phyloP scores from a whole-genome alignment of 176 grass and related monocot genomes.

The Carex cristatella region DNA sequence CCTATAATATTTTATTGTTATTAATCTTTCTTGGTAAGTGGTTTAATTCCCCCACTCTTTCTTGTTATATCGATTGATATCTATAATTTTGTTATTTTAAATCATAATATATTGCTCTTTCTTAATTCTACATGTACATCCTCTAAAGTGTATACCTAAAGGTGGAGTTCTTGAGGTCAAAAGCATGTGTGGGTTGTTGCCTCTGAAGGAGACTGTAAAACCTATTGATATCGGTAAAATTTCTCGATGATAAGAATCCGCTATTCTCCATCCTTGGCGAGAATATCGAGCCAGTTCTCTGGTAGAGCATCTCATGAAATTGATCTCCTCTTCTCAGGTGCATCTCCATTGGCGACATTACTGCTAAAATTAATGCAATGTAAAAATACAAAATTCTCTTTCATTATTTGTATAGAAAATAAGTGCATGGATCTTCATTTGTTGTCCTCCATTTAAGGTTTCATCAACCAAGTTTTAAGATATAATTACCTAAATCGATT shows the following conservation, averaged over 20 bases:
- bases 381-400: neutral
- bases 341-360: slow-evolving; percentile 70
- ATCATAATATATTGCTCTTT: neutral
- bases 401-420: neutral
- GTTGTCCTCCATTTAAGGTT: neutral
- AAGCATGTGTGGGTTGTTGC: slow-evolving; percentile 28
- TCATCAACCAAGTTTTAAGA: neutral
- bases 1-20: neutral
- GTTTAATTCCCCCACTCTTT: neutral
- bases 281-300: slow-evolving; percentile 37
- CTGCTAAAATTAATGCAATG: slow-evolving; percentile 25
- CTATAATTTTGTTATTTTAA: neutral
- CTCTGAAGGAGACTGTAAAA: slow-evolving; percentile 47
- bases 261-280: slow-evolving; percentile 35
- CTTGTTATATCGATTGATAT: neutral
- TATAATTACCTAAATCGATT: neutral
- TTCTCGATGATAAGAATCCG: slow-evolving; percentile 31
- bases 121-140: neutral
- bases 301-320: slow-evolving; percentile 67
- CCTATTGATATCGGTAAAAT: slow-evolving; percentile 32
- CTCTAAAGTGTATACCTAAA: slow-evolving; percentile 39
- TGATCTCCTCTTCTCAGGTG: slow-evolving; percentile 69
- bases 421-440: neutral
- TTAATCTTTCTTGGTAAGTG: neutral
- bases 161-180: slow-evolving; percentile 48